Percentiles rank a stretch among this genome's conserved stretches.
phyloP scores from a whole-genome alignment of 257 asterid species.

The Solanum gandarillasii region DNA sequence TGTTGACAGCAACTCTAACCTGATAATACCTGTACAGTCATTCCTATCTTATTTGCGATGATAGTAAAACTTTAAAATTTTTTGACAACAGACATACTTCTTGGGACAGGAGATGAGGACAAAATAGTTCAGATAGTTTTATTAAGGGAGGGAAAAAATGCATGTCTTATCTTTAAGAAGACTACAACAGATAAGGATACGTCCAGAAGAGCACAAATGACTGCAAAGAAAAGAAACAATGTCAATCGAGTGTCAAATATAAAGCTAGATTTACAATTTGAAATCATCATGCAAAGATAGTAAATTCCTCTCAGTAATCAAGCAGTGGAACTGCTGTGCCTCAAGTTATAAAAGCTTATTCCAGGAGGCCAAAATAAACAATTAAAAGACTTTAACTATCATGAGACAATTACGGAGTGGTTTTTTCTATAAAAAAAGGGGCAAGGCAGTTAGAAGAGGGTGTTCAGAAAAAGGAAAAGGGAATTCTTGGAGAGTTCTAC shows the following conservation, averaged over 20 bases:
- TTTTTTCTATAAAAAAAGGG: no score
- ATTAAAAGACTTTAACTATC: no score
- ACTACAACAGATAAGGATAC: conserved; percentile 47
- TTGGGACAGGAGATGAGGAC: neutral
- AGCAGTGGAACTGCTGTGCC: neutral
- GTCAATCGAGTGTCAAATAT: neutral
- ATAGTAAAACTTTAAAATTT: neutral
- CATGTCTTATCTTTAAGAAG: neutral
- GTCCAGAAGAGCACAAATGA: conserved; percentile 98
- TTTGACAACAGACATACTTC: neutral
- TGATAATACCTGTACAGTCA: neutral
- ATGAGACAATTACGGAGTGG: no score
- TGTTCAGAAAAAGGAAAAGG: no score
- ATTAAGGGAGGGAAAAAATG: neutral
- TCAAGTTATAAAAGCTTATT: no score
- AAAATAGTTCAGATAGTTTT: neutral
- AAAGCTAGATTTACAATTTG: neutral
- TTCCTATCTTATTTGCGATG: neutral
- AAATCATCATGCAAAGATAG: neutral
- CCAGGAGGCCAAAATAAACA: no score
- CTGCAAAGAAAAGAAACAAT: conserved; percentile 50
- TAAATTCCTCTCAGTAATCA: neutral
- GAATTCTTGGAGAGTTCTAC: no score
- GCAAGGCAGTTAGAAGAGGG: no score
- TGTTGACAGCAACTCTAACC: neutral